phyloP scores from a whole-genome alignment of 2,329 filamentous ascomycete genomes.

The Diaporthe sp. region DNA sequence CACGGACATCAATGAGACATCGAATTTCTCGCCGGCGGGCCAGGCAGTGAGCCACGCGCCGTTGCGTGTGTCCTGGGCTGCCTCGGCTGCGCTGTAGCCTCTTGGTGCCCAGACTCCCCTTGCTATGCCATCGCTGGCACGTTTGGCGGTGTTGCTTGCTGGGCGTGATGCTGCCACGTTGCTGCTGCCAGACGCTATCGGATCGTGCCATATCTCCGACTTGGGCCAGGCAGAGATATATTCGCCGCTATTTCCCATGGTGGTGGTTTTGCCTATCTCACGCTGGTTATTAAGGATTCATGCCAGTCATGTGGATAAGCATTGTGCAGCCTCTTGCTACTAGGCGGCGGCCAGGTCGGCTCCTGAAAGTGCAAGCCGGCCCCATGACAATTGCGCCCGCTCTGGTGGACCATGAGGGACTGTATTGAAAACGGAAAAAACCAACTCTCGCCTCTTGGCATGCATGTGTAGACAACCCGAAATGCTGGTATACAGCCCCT shows the following conservation, averaged over 20 bases:
- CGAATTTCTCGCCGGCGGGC: constrained; percentile 40
- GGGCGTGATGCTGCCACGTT: background rate
- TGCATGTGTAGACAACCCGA: background rate
- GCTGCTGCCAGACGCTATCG: background rate
- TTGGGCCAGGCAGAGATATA: constrained; percentile 7
- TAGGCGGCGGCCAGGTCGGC: background rate
- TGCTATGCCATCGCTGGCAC: background rate
- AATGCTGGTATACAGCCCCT: too few relatives aligned
- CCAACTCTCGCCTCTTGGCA: background rate
- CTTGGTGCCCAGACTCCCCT: background rate
- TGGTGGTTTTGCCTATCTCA: background rate
- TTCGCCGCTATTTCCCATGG: background rate
- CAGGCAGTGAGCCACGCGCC: constrained; percentile 44
- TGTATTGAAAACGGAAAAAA: background rate
- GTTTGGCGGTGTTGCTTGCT: background rate
- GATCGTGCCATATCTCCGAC: background rate
- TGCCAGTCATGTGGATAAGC: background rate
- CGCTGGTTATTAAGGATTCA: background rate
- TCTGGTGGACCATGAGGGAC: background rate
- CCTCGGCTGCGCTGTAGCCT: constrained; percentile 47
- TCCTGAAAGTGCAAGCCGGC: background rate
- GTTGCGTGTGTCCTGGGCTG: constrained; percentile 37
- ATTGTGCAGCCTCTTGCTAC: background rate
- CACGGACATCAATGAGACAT: background rate
- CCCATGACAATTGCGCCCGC: background rate